Evolutionary conservation across 768 basidiomycete species (phyloP).

Genomic region (Floccularia luteovirens): DNA sequence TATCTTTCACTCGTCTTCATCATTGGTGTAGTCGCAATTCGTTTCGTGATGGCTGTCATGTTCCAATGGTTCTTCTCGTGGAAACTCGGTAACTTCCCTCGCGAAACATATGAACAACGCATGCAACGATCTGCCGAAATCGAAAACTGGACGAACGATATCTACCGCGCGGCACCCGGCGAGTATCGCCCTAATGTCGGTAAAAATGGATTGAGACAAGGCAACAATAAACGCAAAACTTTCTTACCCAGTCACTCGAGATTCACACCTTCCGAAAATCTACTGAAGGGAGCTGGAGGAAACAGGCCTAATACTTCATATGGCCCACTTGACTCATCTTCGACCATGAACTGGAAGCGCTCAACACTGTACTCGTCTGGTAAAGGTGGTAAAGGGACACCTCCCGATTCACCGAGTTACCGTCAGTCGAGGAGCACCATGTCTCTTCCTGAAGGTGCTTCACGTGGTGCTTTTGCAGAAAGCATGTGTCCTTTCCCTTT

Average conservation of each 20-base stretch:
- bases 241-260: constrained; percentile 65
- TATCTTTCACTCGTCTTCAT: constrained; percentile 96
- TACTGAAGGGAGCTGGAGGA: constrained; percentile 41
- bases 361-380: constrained; percentile 43
- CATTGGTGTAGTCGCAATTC: constrained; percentile 91
- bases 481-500: constrained; percentile 91
- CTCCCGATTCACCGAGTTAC: constrained; percentile 66
- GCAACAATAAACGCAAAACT: constrained; percentile 49
- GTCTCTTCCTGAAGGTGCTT: constrained; percentile 50
- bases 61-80: constrained; percentile 99
- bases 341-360: constrained; percentile 46
- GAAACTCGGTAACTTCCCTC: constrained; percentile 88
- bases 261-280: constrained; percentile 67
- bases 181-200: constrained; percentile 84
- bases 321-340: constrained; percentile 54
- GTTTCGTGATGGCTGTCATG: constrained; percentile 93
- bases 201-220: constrained; percentile 52
- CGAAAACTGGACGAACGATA: constrained; percentile 94
- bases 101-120: constrained; percentile 88
- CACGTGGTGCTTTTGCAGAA: constrained; percentile 45
- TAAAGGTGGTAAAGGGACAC: constrained; percentile 49
- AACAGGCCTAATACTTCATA: constrained; percentile 60
- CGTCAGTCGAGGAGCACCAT: constrained; percentile 78
- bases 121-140: constrained; percentile 87
- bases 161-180: constrained; percentile 89